Base-by-base conservation (phyloP, 116 monocot species). In the Dioscorea cayenensis region DNA sequence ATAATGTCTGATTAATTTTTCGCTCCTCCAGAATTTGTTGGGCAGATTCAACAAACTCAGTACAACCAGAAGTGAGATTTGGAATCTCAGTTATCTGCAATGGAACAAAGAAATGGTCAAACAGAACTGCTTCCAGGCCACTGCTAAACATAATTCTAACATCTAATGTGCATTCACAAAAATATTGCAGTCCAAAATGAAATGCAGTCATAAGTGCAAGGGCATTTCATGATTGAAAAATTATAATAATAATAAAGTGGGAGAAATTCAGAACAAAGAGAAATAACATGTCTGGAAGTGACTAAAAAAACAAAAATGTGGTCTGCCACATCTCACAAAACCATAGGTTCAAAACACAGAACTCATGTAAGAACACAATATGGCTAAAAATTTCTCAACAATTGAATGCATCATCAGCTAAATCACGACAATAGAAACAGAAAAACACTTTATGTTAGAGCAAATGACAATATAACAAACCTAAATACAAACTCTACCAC, bases 21-120 rank as follows among this genome's bases (percentile, higher is more conserved):
- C 90, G 88, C 68, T 93, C 87, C 77, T 90, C 97, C 83, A 97
- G 77, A 76, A 97, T 93, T 64, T 90, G 80, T 65, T 97, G 93
- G 36, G 97, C 93, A 16, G 90, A 97, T 35, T 93, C 94, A 64
- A 93, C 71, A 73, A 97, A 97, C 70, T 97, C 90, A 7, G 90
- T 77, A 70, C 97, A 97, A 35, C 90, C 97, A 69, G 88, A 66
- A 67, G 97, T 90, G 14, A 97, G 86, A 68, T 86, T 86, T 38
- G 97, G 97, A 71, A 97, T 87, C 72, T 97, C 97, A 59, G 61
- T 77, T 78, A 90, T 90, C 97, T 97, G 80, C 74, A 83, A 73
- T 48, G 14, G 49, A 51, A 35, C 29, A 50, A 0, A 51, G 51
- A 17, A 23, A 16, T 55, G 19, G n/a, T 55, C 55, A 55, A 55